A percentile compares a stretch with the other conserved stretches of the same genome.
phyloP scores from a whole-genome alignment of 257 asterid genomes.

The Paulownia fortunei region DNA sequence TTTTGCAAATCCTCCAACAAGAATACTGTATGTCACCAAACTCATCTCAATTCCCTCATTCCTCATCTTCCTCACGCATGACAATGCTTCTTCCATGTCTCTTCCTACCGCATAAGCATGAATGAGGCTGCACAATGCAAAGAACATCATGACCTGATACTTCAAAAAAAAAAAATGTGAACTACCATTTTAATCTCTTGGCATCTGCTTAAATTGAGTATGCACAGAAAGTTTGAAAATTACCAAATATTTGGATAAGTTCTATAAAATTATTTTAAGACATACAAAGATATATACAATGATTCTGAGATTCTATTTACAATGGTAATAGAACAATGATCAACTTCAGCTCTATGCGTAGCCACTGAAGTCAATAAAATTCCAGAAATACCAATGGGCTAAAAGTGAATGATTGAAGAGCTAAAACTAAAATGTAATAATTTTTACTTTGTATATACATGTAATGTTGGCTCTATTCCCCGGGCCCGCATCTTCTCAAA shows the following conservation, averaged over 20 bases:
- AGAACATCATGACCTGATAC: conserved; percentile 13
- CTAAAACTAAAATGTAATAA: conserved; percentile 31
- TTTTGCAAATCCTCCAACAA: conserved; percentile 91
- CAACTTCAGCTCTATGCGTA: conserved; percentile 24
- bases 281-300: conserved; percentile 1
- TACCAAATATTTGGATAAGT: neutral
- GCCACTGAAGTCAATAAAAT: conserved; percentile 5
- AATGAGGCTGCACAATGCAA: conserved; percentile 72
- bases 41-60: conserved; percentile 89
- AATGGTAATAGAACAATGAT: conserved; percentile 18
- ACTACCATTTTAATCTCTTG: neutral
- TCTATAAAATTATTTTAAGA: conserved; percentile 12
- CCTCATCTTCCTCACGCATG: conserved; percentile 88
- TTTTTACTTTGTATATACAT: conserved; percentile 89
- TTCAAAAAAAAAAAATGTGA: neutral
- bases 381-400: neutral
- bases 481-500: conserved; percentile 96
- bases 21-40: conserved; percentile 88
- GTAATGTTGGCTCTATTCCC: conserved; percentile 91
- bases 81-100: conserved; percentile 98
- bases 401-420: conserved; percentile 24
- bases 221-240: conserved; percentile 5
- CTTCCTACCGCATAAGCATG: conserved; percentile 96
- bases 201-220: conserved; percentile 11
- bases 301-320: conserved; percentile 15